Percentiles rank a stretch among this genome's conserved stretches.
Evolutionary conservation across 257 asterid genomes (phyloP).

Genomic region (Ilex aquifolium): DNA sequence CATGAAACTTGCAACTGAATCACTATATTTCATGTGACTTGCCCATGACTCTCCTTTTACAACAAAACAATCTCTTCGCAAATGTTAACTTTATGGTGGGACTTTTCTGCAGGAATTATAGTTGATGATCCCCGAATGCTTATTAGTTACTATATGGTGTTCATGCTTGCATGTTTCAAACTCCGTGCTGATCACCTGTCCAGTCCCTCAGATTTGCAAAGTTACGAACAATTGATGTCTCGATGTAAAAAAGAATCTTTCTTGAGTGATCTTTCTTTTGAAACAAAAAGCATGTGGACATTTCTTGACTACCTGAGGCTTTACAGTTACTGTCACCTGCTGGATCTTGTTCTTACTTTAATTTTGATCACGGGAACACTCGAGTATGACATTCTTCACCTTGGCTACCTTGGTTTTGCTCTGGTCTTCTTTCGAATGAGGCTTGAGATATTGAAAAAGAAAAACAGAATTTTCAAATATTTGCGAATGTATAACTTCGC

Average conservation of each 20-base stretch:
- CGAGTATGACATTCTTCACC: constrained; percentile 96
- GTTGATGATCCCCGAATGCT: constrained; percentile 96
- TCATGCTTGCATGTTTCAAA: constrained; percentile 86
- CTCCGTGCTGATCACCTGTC: constrained; percentile 81
- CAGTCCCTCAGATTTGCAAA: constrained; percentile 65
- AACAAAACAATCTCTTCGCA: too few species aligned
- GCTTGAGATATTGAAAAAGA: constrained; percentile 85
- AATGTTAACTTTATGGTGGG: too few species aligned
- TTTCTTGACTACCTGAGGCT: constrained; percentile 91
- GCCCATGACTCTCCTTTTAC: too few species aligned
- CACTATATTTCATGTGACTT: too few species aligned
- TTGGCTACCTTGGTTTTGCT: constrained; percentile 94
- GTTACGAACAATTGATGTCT: constrained; percentile 72
- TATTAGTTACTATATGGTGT: constrained; percentile 77
- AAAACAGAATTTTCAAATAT: constrained; percentile 81
- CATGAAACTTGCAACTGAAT: too few species aligned
- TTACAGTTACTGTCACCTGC: constrained; percentile 95
- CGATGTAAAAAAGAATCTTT: constrained; percentile 81
- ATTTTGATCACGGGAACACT: constrained; percentile 88
- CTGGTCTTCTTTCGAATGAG: constrained; percentile 91
- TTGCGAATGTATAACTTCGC: constrained; percentile 80
- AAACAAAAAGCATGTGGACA: constrained; percentile 99
- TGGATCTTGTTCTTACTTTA: constrained; percentile 93
- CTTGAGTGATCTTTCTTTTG: constrained; percentile 95
- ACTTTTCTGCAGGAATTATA: constrained; percentile 45